Evolutionary conservation across 2,329 filamentous ascomycete species (phyloP).

Genomic region (Colletotrichum phormii): DNA sequence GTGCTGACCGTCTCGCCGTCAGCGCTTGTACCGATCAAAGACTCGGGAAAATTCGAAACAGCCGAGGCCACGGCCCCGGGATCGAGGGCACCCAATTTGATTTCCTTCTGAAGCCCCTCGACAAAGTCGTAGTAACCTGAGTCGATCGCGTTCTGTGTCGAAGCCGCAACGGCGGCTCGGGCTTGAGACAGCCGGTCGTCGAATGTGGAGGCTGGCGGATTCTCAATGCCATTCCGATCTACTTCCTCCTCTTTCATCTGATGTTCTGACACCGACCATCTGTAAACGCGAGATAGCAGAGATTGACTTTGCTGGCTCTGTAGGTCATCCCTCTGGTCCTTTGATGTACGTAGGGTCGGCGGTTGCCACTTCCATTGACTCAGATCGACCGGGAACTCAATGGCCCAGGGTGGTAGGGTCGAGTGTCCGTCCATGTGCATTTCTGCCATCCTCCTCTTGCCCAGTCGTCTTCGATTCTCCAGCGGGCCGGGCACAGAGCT

Average conservation of each 20-base stretch:
- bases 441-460: conserved; percentile 66
- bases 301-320: neutral
- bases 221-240: neutral
- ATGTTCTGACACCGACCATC: neutral
- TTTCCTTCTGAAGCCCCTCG: conserved; percentile 16
- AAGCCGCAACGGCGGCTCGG: conserved; percentile 21
- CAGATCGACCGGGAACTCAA: conserved; percentile 56
- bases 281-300: neutral
- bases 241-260: neutral
- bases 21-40: conserved; percentile 8
- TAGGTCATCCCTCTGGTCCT: conserved; percentile 40
- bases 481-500: conserved; percentile 64
- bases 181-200: conserved; percentile 21
- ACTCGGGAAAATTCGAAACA: conserved; percentile 26
- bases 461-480: conserved; percentile 64
- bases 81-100: conserved; percentile 25
- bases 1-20: neutral
- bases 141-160: conserved; percentile 11
- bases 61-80: conserved; percentile 3
- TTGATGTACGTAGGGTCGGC: conserved; percentile 50
- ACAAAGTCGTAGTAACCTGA: conserved; percentile 18
- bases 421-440: conserved; percentile 54
- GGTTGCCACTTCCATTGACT: conserved; percentile 65
- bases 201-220: neutral
- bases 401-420: conserved; percentile 58